Evolutionary conservation across 2,329 filamentous ascomycete species (phyloP), one percentile per base, ranked within the genome.

Genomic region (Fusarium pininemorale): DNA sequence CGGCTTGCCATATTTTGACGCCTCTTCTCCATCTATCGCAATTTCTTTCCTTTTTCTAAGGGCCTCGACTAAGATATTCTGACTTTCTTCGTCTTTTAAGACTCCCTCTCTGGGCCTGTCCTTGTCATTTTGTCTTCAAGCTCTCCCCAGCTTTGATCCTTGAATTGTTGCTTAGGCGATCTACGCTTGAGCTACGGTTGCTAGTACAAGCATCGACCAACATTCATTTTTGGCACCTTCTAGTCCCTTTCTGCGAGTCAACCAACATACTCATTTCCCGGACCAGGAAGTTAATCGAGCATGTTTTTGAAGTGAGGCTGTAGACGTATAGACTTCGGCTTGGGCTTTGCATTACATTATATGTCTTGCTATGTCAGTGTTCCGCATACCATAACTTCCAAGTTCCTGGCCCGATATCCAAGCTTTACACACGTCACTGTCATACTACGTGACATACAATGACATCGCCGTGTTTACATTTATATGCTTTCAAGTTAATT

Each of bases 211-310:
- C 70, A 70, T 65, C 57, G 59, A 57, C 59, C 57, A 66, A 39
- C 54, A 50, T 75, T 63, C 60, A 66, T 59, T 73, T 75, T 61
- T 66, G 47, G 67, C 55, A 59, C 44, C 61, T 66, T 62, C 63
- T 60, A 57, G 44, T 41, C 55, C 28, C 35, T 59, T 42, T 51
- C 60, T 62, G 53, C 41, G 48, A 69, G 69, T 68, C 71, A 66
- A 54, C 64, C 71, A 66, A 54, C 64, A 73, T 54, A 42, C 69
- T 78, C 76, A 78, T 78, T 77, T 77, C 75, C 75, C 66, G 39
- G 50, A 53, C 65, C 59, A 38, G 65, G 54, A 53, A 68, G 63
- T 63, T 66, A 65, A 50, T 69, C 72, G 74, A 68, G 55, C 61
- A 61, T 39, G 24, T 61, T 41, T 37, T 32, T 61, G 37, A 38